Evolutionary conservation across 1,139 yeast genomes (phyloP), one percentile per base, ranked within the genome.

Genomic region (Saccharomyces hybrid): DNA sequence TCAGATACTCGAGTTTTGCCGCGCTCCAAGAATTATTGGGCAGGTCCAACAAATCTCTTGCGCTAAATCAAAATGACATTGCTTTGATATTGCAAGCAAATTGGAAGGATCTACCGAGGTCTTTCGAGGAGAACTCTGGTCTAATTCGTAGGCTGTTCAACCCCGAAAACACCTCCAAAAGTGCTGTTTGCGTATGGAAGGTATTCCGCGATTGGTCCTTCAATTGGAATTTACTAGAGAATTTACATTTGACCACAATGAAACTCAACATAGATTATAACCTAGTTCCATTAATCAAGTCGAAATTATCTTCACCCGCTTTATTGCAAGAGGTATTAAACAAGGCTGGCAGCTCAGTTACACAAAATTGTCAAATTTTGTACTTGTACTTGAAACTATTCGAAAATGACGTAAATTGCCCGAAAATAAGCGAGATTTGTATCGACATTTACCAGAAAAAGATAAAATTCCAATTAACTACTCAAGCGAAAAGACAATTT

Each of bases 11-110:
- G 32, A 86, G 91, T 0, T 76, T 89, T 13, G 96, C 97, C 0
- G 95, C 95, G 0, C 65, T 89, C 3, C 97, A 91, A 66, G 98
- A 91, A 64, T 77, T 87, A 9, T 69, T 88, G 4, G 98, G 98
- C 0, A 73, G 97, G 47, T 84, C 38, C 38, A 31, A 31, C 38
- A 31, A 13, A 13, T 31, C 38, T 31, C 14, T 31, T 13, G 38
- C 38, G 13, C 38, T 31, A n/a, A 31, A 31, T 5, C 38, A 31
- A 31, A n/a, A 14, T 6, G 38, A 31, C n/a, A 31, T 31, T 6
- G 38, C 38, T 5, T 31, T 16, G 16, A 31, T 31, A 31, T 6
- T 31, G 16, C 38, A 31, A 16, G 38, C 38, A 31, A 31, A 13
- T 16, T 31, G 38, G 38, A 31, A 31, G 16, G 38, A 31, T n/a